Evolutionary conservation across 805 yeast genomes (phyloP).

Genomic region (Nakazawaea molendinolei): DNA sequence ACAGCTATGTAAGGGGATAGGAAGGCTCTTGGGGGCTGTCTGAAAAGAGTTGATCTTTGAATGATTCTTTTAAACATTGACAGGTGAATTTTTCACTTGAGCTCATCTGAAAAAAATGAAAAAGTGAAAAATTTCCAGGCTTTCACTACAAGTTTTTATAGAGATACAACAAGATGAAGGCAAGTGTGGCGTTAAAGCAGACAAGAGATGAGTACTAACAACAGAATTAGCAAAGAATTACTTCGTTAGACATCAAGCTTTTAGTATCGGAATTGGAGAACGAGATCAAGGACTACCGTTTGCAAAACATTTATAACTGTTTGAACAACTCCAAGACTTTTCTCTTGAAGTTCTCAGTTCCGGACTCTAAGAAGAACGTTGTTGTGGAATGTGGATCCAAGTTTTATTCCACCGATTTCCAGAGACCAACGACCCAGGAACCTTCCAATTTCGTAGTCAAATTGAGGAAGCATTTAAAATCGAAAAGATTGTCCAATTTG

Average conservation of each 20-base stretch:
- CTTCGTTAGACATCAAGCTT: constrained; percentile 75
- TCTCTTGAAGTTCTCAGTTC: constrained; percentile 71
- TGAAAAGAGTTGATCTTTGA: no score
- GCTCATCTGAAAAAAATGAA: background rate
- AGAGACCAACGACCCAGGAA: constrained; percentile 70
- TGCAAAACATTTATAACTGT: constrained; percentile 81
- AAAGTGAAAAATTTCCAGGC: no score
- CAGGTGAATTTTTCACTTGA: background rate
- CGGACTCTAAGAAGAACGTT: constrained; percentile 71
- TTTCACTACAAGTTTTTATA: no score
- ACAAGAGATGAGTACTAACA: constrained; percentile 1
- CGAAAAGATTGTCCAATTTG: constrained; percentile 67
- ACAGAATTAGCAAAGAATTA: constrained; percentile 63
- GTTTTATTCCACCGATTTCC: constrained; percentile 70
- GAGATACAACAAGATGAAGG: constrained; percentile 12
- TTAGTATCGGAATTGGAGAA: constrained; percentile 58
- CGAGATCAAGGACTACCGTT: constrained; percentile 54
- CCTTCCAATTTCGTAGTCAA: constrained; percentile 86
- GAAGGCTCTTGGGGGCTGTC: no score
- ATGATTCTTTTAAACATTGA: no score
- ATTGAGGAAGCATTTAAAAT: constrained; percentile 77
- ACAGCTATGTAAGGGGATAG: no score
- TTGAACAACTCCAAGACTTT: constrained; percentile 67
- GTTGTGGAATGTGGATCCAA: constrained; percentile 85
- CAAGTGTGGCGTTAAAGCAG: background rate